Percentiles rank a stretch among this genome's conserved stretches.
These are phyloP conservation scores for Albophoma yamanashiensis DNA, from an alignment of 2,329 filamentous ascomycete species.

Conservation along the genomic window DNA sequence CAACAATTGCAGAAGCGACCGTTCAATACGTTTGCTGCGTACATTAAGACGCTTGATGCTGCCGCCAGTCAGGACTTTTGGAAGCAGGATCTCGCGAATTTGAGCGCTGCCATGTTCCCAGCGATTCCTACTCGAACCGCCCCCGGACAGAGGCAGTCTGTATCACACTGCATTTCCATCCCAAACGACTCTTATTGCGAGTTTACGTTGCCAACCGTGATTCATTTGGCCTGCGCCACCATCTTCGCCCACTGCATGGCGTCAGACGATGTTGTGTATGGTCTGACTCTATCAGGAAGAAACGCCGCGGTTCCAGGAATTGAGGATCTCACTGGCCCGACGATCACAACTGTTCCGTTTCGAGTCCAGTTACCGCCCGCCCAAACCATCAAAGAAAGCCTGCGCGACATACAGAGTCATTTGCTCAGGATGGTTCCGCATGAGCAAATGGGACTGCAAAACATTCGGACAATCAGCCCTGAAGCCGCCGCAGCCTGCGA, in stretches of 20 bases:
- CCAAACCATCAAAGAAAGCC: neutral
- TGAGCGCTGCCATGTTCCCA: constrained; percentile 1
- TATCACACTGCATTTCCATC: neutral
- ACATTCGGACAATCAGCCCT: neutral
- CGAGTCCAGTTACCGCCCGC: neutral
- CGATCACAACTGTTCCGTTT: constrained; percentile 11
- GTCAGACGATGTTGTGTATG: constrained; percentile 4
- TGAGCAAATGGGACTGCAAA: constrained; percentile 1
- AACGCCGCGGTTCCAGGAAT: constrained; percentile 4
- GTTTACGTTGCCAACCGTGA: constrained; percentile 22
- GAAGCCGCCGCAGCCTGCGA: constrained; percentile 1
- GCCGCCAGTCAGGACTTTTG: neutral
- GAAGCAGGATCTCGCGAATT: neutral
- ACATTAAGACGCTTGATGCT: neutral
- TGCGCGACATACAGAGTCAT: constrained; percentile 1
- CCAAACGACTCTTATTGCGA: constrained; percentile 14
- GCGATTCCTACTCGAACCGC: neutral
- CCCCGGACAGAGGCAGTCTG: neutral
- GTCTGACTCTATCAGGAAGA: constrained; percentile 4
- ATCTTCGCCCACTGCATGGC: constrained; percentile 2
- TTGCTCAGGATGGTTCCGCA: constrained; percentile 1
- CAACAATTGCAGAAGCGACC: neutral
- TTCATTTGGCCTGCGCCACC: constrained; percentile 4
- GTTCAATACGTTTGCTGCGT: constrained; percentile 4
- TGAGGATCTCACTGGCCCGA: constrained; percentile 10